phyloP scores from a whole-genome alignment of 2,329 filamentous ascomycete genomes.

The Calonectria hawksworthii region DNA sequence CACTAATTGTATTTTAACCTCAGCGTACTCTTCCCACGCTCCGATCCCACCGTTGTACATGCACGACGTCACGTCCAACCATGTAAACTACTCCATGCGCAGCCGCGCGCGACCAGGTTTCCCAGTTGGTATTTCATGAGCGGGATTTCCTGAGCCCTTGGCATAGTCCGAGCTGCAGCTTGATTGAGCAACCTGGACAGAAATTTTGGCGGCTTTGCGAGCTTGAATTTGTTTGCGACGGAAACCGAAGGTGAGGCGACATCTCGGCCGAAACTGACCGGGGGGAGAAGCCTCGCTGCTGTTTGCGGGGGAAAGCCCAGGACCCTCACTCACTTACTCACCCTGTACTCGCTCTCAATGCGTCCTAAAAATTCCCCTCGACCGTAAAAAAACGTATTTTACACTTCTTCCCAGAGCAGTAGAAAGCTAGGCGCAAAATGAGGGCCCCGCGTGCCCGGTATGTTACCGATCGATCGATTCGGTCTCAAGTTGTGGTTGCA shows the following conservation, averaged over 20 bases:
- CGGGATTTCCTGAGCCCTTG: not conserved
- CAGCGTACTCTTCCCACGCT: not conserved
- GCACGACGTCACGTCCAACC: not conserved
- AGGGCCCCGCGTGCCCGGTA: not conserved
- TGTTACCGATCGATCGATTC: not conserved
- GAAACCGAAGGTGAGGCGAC: too few relatives aligned
- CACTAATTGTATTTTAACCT: not conserved
- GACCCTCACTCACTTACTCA: too few relatives aligned
- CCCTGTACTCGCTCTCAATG: too few relatives aligned
- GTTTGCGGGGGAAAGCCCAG: too few relatives aligned
- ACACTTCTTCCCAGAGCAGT: too few relatives aligned
- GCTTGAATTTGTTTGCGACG: too few relatives aligned
- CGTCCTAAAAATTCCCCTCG: too few relatives aligned
- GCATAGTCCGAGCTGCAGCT: not conserved
- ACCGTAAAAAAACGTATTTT: too few relatives aligned
- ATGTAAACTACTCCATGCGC: not conserved
- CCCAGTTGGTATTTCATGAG: not conserved
- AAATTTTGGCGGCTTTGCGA: too few relatives aligned
- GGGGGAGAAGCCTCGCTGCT: too few relatives aligned
- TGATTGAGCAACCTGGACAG: too few relatives aligned
- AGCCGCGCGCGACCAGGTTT: not conserved
- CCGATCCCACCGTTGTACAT: not conserved
- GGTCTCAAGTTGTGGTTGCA: not conserved
- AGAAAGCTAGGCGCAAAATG: not conserved
- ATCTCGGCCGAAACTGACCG: too few relatives aligned